Conservation (phyloP, 345 rosid genomes). For the Microthlaspi erraticum region DNA sequence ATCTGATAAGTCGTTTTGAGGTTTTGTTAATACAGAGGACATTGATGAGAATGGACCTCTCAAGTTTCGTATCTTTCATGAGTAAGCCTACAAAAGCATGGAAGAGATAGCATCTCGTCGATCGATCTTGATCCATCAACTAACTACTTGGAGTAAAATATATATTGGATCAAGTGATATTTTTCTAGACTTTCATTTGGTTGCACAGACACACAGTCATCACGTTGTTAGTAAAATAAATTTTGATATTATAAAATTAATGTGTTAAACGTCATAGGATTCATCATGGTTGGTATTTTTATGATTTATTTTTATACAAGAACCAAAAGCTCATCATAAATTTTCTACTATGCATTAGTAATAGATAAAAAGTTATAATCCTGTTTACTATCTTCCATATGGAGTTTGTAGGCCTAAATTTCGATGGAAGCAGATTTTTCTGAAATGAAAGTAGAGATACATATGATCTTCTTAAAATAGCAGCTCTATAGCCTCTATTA, state of each 20-base stretch:
- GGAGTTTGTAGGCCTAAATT: too few relatives aligned
- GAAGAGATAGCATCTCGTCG: slow-evolving; percentile 12
- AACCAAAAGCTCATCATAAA: too few relatives aligned
- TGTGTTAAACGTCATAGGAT: too few relatives aligned
- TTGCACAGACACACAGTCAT: not conserved
- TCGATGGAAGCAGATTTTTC: too few relatives aligned
- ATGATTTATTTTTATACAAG: too few relatives aligned
- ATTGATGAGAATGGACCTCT: slow-evolving; percentile 31
- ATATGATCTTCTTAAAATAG: too few relatives aligned
- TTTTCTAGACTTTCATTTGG: slow-evolving; percentile 4
- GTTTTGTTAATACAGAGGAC: slow-evolving; percentile 19
- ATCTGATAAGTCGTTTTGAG: slow-evolving; percentile 23
- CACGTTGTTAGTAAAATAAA: not conserved
- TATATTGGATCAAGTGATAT: not conserved
- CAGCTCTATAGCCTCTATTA: not conserved
- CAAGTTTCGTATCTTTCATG: slow-evolving; percentile 27
- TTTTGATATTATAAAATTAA: too few relatives aligned
- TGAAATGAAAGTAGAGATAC: too few relatives aligned
- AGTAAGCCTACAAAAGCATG: slow-evolving; percentile 26
- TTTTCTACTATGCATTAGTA: too few relatives aligned
- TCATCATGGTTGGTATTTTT: too few relatives aligned
- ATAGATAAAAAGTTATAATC: too few relatives aligned
- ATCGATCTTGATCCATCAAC: slow-evolving; percentile 32
- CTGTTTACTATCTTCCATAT: too few relatives aligned
- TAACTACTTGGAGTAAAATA: slow-evolving; percentile 17